Base-by-base conservation (phyloP, 177 flowering plant genomes). In the Telopea speciosissima region DNA sequence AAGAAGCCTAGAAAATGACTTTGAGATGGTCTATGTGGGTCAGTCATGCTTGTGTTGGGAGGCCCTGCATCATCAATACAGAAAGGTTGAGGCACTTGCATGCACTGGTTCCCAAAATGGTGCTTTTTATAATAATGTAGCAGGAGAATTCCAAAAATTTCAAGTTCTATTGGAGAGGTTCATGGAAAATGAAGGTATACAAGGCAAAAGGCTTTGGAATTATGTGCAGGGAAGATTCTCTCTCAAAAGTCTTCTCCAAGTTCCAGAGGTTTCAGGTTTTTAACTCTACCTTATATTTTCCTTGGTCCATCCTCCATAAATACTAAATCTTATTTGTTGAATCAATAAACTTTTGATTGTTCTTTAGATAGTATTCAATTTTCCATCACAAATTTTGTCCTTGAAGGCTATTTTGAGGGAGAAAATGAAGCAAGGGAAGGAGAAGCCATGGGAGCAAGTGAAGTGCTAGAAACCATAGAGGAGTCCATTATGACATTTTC, bases 1-100 rank as follows among this genome's bases (percentile, higher is more conserved):
- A 9, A 81, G 60, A 76, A 83, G 89, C 69, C 21, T 89, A 60
- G 83, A 85, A 56, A 76, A 77, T 73, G 89, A 86, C 49, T 71
- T 87, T 58, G 93, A 89, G 67, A 73, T 72, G 73, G 81, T 83
- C 31, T 86, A 86, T 79, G 90, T 89, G 58, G 90, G 85, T 25
- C 88, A 89, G 70, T 65, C 81, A 66, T 89, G 89, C 79, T 72
- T 87, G 69, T 77, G 85, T 54, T 89, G 89, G 90, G 90, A 86
- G 62, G 89, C 90, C 14, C 88, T 89, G 33, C 80, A 84, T 66
- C 81, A 85, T 49, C 90, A 85, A 61, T 89, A 85, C 71, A 68
- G 64, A 62, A 86, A 78, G 71, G 83, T 89, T 63, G 82, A 85
- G 71, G 80, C 77, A 23, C 72, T 81, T 64, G 63, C 77, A 22